These are phyloP conservation scores for Carex cristatella DNA, from an alignment of 176 grass and related monocot species.

Conservation along the genomic window DNA sequence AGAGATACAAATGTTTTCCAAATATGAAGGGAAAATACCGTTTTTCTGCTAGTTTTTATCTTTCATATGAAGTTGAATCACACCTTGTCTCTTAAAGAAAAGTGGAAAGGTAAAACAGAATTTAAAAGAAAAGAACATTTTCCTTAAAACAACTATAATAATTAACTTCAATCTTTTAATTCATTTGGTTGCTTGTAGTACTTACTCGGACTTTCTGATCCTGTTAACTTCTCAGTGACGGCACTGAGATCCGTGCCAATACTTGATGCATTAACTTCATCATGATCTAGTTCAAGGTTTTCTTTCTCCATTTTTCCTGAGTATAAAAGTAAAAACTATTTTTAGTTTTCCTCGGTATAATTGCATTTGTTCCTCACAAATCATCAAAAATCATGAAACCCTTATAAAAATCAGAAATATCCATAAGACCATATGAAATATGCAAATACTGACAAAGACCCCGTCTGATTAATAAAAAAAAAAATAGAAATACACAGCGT, in stretches of 20 bases:
- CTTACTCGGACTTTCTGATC: slow-evolving; percentile 15
- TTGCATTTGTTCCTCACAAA: neutral
- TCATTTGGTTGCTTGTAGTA: neutral
- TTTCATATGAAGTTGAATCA: neutral
- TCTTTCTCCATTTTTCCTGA: slow-evolving; percentile 22
- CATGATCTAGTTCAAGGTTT: slow-evolving; percentile 1
- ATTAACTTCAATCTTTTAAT: neutral
- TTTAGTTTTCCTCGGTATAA: neutral
- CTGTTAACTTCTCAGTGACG: neutral
- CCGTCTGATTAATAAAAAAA: neutral
- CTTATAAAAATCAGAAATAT: neutral
- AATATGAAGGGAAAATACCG: neutral
- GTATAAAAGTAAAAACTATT: neutral
- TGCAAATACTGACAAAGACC: neutral
- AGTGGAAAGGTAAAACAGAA: neutral
- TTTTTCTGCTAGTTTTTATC: neutral
- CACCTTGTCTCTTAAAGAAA: neutral
- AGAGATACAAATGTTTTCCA: neutral
- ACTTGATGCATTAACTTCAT: slow-evolving; percentile 9
- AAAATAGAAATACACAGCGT: neutral
- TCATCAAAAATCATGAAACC: neutral
- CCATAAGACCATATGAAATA: neutral
- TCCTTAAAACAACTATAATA: neutral
- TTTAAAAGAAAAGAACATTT: neutral
- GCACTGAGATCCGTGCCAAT: neutral